Conservation (phyloP, 1,139 yeast species). For the Zhuliangozyma blackwelliae region DNA sequence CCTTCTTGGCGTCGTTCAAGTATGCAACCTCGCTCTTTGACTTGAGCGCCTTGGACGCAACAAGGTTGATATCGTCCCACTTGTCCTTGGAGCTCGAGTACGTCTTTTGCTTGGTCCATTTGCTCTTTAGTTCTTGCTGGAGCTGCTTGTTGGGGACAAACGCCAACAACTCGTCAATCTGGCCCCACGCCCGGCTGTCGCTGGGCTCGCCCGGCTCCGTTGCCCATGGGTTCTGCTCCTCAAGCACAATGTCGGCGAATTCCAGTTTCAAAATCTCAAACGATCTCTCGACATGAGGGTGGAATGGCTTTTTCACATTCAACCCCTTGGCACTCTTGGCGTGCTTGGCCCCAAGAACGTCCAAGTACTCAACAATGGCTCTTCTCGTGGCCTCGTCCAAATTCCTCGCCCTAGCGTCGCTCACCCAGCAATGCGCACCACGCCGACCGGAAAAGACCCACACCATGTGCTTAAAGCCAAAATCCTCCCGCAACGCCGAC, state of each 20-base stretch:
- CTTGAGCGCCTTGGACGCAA: slow-evolving; percentile 48
- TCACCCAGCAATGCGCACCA: slow-evolving; percentile 99
- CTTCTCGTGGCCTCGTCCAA: slow-evolving; percentile 71
- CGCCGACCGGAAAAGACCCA: slow-evolving; percentile 99
- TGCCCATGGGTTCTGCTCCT: slow-evolving; percentile 82
- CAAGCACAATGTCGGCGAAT: slow-evolving; percentile 62
- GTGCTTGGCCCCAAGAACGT: slow-evolving; percentile 58
- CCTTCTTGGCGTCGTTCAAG: slow-evolving; percentile 76
- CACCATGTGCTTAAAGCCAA: slow-evolving; percentile 79
- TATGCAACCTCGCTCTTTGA: slow-evolving; percentile 34
- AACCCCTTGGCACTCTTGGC: slow-evolving; percentile 32
- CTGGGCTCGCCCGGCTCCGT: slow-evolving; percentile 17
- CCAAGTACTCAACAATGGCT: slow-evolving; percentile 79
- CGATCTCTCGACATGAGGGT: slow-evolving; percentile 81
- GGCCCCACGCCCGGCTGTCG: slow-evolving; percentile 29
- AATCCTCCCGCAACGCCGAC: slow-evolving; percentile 71
- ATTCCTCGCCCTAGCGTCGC: slow-evolving; percentile 75
- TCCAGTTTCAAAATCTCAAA: slow-evolving; percentile 59
- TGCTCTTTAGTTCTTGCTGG: slow-evolving; percentile 46
- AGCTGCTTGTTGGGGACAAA: slow-evolving; percentile 59
- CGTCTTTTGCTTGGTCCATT: slow-evolving; percentile 34
- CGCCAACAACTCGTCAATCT: slow-evolving; percentile 53
- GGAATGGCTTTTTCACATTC: slow-evolving; percentile 72
- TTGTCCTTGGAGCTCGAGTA: slow-evolving; percentile 43
- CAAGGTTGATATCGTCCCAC: slow-evolving; percentile 78